Evolutionary conservation across 2,329 filamentous ascomycete species (phyloP).

Genomic region (Aurifilum marmelostoma): DNA sequence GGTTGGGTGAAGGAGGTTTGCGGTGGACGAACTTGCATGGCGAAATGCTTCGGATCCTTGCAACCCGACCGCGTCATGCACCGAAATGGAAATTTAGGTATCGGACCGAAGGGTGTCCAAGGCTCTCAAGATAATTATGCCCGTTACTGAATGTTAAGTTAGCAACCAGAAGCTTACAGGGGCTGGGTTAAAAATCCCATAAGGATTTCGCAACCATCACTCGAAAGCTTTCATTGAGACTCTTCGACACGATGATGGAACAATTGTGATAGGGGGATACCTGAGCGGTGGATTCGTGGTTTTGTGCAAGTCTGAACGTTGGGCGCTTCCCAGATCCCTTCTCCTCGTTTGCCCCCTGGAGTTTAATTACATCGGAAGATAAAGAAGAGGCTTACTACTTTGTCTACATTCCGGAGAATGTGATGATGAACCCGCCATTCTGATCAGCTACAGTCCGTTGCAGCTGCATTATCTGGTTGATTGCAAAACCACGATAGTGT

Average conservation of each 20-base stretch:
- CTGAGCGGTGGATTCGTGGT: not conserved
- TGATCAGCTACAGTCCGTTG: not conserved
- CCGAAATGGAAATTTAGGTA: not conserved
- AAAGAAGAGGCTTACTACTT: not conserved
- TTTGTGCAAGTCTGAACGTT: not conserved
- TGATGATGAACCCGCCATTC: not conserved
- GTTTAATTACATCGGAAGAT: not conserved
- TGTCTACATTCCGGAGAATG: not conserved
- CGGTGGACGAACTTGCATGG: not conserved
- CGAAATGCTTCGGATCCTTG: not conserved
- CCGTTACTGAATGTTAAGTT: not conserved
- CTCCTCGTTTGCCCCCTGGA: not conserved
- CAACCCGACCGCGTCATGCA: not conserved
- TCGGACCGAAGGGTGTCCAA: not conserved
- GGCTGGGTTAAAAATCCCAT: slow-evolving; percentile 1
- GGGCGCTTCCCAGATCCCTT: too few species aligned
- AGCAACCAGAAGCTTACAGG: not conserved
- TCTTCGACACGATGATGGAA: not conserved
- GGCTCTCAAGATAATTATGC: not conserved
- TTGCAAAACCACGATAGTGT: too few species aligned
- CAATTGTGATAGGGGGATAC: too few species aligned
- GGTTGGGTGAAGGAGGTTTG: not conserved
- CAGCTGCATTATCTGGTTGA: not conserved
- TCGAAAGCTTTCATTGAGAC: not conserved
- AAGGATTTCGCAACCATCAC: not conserved